phyloP scores from a whole-genome alignment of 1,139 yeast genomes.

The Candida neerlandica region DNA sequence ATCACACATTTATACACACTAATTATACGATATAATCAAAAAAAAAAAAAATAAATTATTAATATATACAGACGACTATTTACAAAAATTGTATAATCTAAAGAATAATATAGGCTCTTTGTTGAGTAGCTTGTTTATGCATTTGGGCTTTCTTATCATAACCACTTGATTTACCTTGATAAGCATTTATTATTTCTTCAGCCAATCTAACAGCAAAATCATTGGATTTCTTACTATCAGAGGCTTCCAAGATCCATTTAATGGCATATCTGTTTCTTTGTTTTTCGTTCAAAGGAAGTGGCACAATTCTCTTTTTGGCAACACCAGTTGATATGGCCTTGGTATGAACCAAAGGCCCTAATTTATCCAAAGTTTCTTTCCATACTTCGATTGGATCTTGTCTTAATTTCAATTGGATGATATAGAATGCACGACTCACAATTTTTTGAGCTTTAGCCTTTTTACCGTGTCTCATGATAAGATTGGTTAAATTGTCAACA shows the following conservation, averaged over 20 bases:
- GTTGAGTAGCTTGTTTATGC: conserved; percentile 84
- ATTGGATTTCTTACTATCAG: conserved; percentile 74
- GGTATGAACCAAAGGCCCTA: conserved; percentile 84
- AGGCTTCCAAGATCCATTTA: conserved; percentile 86
- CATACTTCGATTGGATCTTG: conserved; percentile 76
- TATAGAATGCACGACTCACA: conserved; percentile 76
- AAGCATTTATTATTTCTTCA: conserved; percentile 81
- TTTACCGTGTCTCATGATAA: conserved; percentile 92
- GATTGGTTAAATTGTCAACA: conserved; percentile 75
- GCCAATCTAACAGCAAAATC: conserved; percentile 87
- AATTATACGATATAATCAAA: neutral
- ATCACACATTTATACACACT: neutral
- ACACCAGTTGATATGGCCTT: conserved; percentile 81
- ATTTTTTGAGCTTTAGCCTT: conserved; percentile 78
- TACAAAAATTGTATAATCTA: conserved; percentile 7
- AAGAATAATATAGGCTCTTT: conserved; percentile 65
- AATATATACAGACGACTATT: conserved; percentile 1
- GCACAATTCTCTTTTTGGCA: conserved; percentile 80
- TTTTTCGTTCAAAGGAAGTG: conserved; percentile 78
- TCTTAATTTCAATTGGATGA: conserved; percentile 73
- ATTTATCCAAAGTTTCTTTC: conserved; percentile 71
- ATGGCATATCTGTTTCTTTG: conserved; percentile 88
- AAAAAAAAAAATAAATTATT: neutral
- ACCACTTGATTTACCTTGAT: conserved; percentile 78
- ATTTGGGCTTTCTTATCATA: conserved; percentile 80